phyloP scores from a whole-genome alignment of 768 basidiomycete genomes.

The Cystobasidium onofrii region DNA sequence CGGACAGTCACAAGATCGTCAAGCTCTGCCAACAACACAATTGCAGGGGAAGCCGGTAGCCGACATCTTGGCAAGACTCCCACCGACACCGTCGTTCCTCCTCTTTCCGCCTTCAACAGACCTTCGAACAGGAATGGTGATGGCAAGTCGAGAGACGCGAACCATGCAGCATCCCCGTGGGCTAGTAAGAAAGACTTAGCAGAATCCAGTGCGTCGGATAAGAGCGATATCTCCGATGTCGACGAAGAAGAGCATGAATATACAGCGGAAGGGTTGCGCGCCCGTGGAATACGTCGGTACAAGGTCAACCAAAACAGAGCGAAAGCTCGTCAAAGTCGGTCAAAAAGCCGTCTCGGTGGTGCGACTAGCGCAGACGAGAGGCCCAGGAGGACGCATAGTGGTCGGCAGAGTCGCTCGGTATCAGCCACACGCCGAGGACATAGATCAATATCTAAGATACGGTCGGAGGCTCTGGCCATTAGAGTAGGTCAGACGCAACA shows the following conservation, averaged over 20 bases:
- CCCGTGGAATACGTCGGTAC: background rate
- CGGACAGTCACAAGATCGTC: background rate
- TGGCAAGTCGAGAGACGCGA: background rate
- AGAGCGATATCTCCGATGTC: background rate
- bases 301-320: background rate
- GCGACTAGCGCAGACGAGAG: background rate
- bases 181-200: background rate
- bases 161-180: background rate
- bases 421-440: background rate
- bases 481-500: background rate
- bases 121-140: background rate
- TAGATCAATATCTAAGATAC: background rate
- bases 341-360: background rate
- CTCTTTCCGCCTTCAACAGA: background rate
- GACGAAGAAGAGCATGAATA: background rate
- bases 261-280: background rate
- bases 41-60: background rate
- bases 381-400: background rate
- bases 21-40: background rate
- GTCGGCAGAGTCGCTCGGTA: background rate
- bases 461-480: background rate
- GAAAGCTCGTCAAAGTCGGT: background rate
- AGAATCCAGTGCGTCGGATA: background rate
- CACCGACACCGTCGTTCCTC: background rate
- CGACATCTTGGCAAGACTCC: background rate